phyloP scores from a whole-genome alignment of 2,329 filamentous ascomycete species.

The Phialophora macrospora region DNA sequence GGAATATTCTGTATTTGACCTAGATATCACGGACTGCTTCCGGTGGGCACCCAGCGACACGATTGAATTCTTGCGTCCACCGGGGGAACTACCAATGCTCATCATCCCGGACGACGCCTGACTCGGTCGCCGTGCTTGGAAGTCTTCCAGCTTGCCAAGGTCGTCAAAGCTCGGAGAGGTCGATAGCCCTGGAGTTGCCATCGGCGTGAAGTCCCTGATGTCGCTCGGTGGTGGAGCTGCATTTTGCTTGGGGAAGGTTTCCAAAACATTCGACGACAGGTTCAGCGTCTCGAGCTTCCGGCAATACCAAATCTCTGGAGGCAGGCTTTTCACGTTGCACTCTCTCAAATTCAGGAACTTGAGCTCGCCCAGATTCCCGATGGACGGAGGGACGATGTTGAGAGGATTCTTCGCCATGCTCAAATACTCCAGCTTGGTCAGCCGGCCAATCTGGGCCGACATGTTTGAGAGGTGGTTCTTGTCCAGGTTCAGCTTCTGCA shows the following conservation, averaged over 20 bases:
- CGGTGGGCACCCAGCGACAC: slow-evolving; percentile 81
- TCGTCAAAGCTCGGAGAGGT: slow-evolving; percentile 78
- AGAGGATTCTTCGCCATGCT: slow-evolving; percentile 93
- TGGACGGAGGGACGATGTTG: slow-evolving; percentile 79
- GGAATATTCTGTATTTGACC: slow-evolving; percentile 63
- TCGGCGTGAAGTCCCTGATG: slow-evolving; percentile 51
- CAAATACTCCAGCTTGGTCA: slow-evolving; percentile 84
- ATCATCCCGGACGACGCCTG: slow-evolving; percentile 77
- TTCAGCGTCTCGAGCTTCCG: slow-evolving; percentile 89
- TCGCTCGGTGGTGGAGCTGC: slow-evolving; percentile 69
- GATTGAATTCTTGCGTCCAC: slow-evolving; percentile 76
- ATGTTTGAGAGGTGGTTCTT: slow-evolving; percentile 95
- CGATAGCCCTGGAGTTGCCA: slow-evolving; percentile 56
- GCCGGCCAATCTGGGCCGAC: slow-evolving; percentile 80
- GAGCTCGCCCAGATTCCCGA: slow-evolving; percentile 84
- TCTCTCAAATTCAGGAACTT: slow-evolving; percentile 85
- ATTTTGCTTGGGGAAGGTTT: slow-evolving; percentile 83
- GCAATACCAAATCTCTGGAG: slow-evolving; percentile 95
- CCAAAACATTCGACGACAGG: slow-evolving; percentile 90
- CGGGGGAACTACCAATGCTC: slow-evolving; percentile 75
- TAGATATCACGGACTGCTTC: slow-evolving; percentile 81
- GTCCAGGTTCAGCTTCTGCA: slow-evolving; percentile 87
- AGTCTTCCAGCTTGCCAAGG: slow-evolving; percentile 67
- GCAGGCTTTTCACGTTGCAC: slow-evolving; percentile 88
- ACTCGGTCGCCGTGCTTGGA: slow-evolving; percentile 74